Conservation (phyloP, 257 asterid genomes). For the Solanum pimpinellifolium region DNA sequence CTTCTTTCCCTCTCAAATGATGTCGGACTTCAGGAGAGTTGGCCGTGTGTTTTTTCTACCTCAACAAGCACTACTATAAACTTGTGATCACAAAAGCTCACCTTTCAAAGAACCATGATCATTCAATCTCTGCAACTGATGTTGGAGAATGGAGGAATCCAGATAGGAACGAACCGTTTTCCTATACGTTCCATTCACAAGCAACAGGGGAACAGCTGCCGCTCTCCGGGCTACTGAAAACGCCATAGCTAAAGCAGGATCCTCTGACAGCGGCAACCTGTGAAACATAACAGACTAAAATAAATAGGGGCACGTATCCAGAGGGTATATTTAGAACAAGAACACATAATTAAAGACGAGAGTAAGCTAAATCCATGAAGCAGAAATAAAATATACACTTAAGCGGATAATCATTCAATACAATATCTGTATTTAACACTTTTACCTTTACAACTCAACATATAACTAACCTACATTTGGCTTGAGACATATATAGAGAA, state of each 20-base stretch:
- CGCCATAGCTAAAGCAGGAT: constrained; percentile 95
- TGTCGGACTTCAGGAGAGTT: not conserved
- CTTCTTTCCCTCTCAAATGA: not conserved
- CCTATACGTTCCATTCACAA: constrained; percentile 93
- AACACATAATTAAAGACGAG: not conserved
- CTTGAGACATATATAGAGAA: not conserved
- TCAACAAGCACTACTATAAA: not conserved
- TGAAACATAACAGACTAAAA: constrained; percentile 6
- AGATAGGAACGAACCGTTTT: constrained; percentile 88
- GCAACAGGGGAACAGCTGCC: constrained; percentile 84
- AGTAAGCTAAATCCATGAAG: not conserved
- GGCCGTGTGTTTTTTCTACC: not conserved
- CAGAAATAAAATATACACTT: not conserved
- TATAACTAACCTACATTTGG: not conserved
- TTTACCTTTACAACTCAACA: not conserved
- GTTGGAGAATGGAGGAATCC: constrained; percentile 93
- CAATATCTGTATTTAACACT: not conserved
- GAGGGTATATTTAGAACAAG: not conserved
- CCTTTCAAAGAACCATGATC: constrained; percentile 90
- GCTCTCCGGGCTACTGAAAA: constrained; percentile 94
- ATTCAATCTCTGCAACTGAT: constrained; percentile 75
- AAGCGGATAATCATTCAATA: not conserved
- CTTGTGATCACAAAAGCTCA: constrained; percentile 5
- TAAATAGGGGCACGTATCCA: not conserved
- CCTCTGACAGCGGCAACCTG: constrained; percentile 89